These are phyloP conservation scores for Yarrowia porcina DNA, from an alignment of 805 yeast species.

Conservation along the genomic window DNA sequence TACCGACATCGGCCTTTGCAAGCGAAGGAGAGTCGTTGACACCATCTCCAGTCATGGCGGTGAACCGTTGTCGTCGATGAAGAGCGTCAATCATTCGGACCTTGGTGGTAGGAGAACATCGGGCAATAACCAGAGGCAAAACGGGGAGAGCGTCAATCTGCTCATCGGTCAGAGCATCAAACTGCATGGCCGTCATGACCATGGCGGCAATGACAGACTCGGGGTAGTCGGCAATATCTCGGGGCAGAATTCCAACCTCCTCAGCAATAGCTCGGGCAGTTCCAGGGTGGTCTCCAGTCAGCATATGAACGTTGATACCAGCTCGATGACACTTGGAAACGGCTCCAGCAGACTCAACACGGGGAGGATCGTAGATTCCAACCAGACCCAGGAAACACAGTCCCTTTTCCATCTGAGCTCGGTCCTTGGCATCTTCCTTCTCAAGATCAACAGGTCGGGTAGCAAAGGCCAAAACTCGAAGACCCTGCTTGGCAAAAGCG, in stretches of 20 bases:
- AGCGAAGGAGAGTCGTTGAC: constrained; percentile 78
- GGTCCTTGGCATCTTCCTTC: constrained; percentile 29
- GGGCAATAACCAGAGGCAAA: constrained; percentile 71
- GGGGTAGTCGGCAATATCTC: constrained; percentile 53
- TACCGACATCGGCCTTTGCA: constrained; percentile 75
- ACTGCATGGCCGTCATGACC: constrained; percentile 74
- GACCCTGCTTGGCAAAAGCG: constrained; percentile 59
- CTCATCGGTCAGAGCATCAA: constrained; percentile 59
- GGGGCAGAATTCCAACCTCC: constrained; percentile 74
- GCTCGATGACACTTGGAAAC: constrained; percentile 67
- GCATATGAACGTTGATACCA: constrained; percentile 76
- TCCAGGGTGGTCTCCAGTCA: constrained; percentile 77
- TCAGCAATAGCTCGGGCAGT: constrained; percentile 78
- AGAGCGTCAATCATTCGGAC: constrained; percentile 77
- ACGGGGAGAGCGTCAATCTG: constrained; percentile 61
- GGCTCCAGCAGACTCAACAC: constrained; percentile 62
- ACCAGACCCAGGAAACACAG: constrained; percentile 63
- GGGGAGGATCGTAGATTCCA: constrained; percentile 80
- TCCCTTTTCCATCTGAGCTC: constrained; percentile 46
- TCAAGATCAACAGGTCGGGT: constrained; percentile 38
- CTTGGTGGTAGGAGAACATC: constrained; percentile 81
- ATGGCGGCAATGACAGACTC: constrained; percentile 53
- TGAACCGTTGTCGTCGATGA: constrained; percentile 58
- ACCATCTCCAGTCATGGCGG: constrained; percentile 85
- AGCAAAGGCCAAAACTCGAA: constrained; percentile 73